Base-by-base conservation (phyloP, 106 monocot genomes). In the Ottelia alismoides region DNA sequence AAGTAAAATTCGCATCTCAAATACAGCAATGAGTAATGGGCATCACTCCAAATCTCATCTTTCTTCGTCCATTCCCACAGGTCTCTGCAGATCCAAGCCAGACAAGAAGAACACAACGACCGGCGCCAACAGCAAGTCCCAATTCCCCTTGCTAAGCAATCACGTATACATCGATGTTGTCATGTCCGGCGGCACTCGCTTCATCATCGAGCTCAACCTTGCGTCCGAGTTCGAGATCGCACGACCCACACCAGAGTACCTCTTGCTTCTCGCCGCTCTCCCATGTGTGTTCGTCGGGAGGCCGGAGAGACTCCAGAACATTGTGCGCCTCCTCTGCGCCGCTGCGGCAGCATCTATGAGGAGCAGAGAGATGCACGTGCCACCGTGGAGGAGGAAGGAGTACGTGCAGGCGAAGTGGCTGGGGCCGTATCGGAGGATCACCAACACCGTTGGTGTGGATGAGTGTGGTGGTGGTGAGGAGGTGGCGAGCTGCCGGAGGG, bases 121-220 rank as follows among this genome's bases (percentile, higher is more conserved):
- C n/a, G n/a, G n/a, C n/a, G n/a, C n/a, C n/a, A n/a, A n/a, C n/a
- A n/a, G n/a, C n/a, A n/a, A n/a, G n/a, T n/a, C 30, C 31, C 44
- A 44, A 10, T 6, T 70, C 20, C 66, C 59, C 0, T 43, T 66
- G 11, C 67, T 72, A 24, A n/a, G 14, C 30, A 20, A 27, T 18
- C 69, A 84, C 71, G 77, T 80, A 51, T 84, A 71, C 77, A 61
- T 89, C 59, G 89, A 89, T 66, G 78, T 83, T 22, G 44, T 75
- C 28, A 16, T 32, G 7, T 11, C 10, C 30, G 62, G 52, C n/a
- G 54, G 58, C 2, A 11, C 19, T 2, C 76, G 84, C 1, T 89
- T 74, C 80, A 72, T 89, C 20, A 65, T 88, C 12, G 87, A 77
- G 22, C 44, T 58, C 23, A 71, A 78, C 49, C 51, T 81, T 0